Evolutionary conservation across 2,329 filamentous ascomycete genomes (phyloP).

Genomic region (Fusarium duplospermum): DNA sequence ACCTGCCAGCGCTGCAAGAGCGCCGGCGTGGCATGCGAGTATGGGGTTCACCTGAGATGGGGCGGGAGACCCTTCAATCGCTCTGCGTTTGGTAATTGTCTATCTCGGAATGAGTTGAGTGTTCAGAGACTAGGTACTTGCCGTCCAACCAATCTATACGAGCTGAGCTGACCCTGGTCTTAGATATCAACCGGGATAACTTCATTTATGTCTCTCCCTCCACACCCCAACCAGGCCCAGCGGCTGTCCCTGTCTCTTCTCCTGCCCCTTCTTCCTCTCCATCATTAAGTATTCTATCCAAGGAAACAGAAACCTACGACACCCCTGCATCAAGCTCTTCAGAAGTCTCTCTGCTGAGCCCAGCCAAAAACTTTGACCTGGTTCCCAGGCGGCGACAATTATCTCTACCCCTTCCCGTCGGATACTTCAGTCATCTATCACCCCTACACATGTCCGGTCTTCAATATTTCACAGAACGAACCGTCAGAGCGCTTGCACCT

Average conservation of each 20-base stretch:
- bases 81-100: constrained; percentile 30
- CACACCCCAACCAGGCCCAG: constrained; percentile 2
- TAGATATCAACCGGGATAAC: constrained; percentile 33
- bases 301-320: neutral
- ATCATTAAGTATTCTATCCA: neutral
- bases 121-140: constrained; percentile 23
- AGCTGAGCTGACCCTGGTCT: neutral
- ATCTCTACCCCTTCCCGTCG: constrained; percentile 8
- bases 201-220: constrained; percentile 34
- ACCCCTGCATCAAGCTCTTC: neutral
- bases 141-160: neutral
- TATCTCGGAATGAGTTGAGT: constrained; percentile 28
- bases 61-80: constrained; percentile 32
- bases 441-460: constrained; percentile 32
- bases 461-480: constrained; percentile 35
- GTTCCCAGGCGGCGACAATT: neutral
- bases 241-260: neutral
- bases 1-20: constrained; percentile 28
- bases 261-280: neutral
- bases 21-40: constrained; percentile 31
- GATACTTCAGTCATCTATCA: constrained; percentile 29
- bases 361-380: neutral
- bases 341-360: neutral
- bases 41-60: constrained; percentile 32
- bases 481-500: constrained; percentile 26